A percentile compares a stretch with the other conserved stretches of the same genome.
phyloP scores from a whole-genome alignment of 1,284 basidiomycete genomes.

The Rhodotorula sp. region DNA sequence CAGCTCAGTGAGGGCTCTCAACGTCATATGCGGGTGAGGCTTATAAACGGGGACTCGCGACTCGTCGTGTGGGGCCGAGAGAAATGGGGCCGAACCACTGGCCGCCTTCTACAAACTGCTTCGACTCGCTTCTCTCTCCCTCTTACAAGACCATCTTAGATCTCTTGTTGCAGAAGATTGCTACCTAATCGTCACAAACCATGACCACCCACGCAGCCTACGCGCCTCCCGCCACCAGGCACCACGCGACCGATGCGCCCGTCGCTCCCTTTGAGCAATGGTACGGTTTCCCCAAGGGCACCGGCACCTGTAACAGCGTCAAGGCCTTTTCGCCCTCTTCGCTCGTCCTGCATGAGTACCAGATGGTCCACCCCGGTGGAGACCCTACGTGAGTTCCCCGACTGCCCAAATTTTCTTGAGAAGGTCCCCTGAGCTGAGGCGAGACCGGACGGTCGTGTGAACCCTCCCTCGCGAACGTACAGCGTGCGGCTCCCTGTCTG shows the following conservation, averaged over 20 bases:
- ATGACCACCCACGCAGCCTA: background rate
- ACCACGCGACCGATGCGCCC: conserved; percentile 9
- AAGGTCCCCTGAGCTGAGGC: too few relatives aligned
- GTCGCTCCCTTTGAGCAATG: conserved; percentile 4
- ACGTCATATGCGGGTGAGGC: too few relatives aligned
- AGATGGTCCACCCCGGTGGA: conserved; percentile 2
- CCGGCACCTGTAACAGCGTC: conserved; percentile 6
- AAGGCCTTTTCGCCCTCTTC: conserved; percentile 13
- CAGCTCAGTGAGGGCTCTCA: too few relatives aligned
- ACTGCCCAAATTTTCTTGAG: background rate
- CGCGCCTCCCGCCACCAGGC: background rate
- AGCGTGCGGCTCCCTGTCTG: conserved; percentile 15
- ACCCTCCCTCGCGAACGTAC: background rate
- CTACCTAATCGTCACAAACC: background rate
- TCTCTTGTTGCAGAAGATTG: too few relatives aligned
- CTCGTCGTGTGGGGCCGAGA: too few relatives aligned
- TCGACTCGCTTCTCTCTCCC: too few relatives aligned
- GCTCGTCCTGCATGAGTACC: conserved; percentile 1
- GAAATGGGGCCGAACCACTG: too few relatives aligned
- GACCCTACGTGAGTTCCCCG: background rate
- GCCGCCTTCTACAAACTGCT: too few relatives aligned
- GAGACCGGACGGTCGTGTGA: background rate
- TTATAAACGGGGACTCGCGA: too few relatives aligned
- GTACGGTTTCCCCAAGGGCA: conserved; percentile 8
- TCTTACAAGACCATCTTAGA: too few relatives aligned